Percentiles rank a stretch among this genome's conserved stretches.
Conservation (phyloP, 106 monocot genomes). For the Dendrobium nobile region DNA sequence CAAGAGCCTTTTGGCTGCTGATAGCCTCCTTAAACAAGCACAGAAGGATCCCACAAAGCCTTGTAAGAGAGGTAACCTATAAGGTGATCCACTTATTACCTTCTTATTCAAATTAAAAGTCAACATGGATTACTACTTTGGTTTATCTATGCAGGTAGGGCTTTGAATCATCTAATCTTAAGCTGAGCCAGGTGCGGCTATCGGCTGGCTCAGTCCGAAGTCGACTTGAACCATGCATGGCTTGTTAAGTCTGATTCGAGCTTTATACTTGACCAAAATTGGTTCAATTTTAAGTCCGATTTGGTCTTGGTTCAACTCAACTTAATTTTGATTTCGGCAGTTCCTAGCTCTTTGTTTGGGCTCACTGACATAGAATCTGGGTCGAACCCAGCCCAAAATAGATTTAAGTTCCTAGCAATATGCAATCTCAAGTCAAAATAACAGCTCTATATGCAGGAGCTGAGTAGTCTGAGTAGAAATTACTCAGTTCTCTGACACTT, state of each 20-base stretch:
- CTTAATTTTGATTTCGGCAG: not conserved
- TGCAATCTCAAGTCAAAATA: not conserved
- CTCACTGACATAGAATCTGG: not conserved
- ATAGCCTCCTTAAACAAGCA: slow-evolving; percentile 2
- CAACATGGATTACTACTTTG: not conserved
- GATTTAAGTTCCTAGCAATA: not conserved
- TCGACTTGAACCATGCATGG: too few relatives aligned
- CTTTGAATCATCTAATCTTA: not conserved
- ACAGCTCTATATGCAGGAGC: not conserved
- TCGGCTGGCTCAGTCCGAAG: too few relatives aligned
- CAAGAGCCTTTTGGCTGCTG: not conserved
- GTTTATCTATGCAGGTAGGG: too few relatives aligned
- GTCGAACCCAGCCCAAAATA: not conserved
- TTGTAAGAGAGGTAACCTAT: slow-evolving; percentile 8
- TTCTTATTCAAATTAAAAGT: not conserved
- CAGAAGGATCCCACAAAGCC: not conserved
- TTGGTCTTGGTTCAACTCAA: not conserved
- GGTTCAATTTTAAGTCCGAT: not conserved
- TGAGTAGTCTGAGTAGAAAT: not conserved
- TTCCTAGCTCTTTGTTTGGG: not conserved
- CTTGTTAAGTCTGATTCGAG: too few relatives aligned
- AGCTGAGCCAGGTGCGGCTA: not conserved
- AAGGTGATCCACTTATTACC: not conserved
- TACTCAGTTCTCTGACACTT: not conserved
- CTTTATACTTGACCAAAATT: not conserved